Evolutionary conservation across 805 yeast genomes (phyloP).

Genomic region (Blastobotrys robertii): DNA sequence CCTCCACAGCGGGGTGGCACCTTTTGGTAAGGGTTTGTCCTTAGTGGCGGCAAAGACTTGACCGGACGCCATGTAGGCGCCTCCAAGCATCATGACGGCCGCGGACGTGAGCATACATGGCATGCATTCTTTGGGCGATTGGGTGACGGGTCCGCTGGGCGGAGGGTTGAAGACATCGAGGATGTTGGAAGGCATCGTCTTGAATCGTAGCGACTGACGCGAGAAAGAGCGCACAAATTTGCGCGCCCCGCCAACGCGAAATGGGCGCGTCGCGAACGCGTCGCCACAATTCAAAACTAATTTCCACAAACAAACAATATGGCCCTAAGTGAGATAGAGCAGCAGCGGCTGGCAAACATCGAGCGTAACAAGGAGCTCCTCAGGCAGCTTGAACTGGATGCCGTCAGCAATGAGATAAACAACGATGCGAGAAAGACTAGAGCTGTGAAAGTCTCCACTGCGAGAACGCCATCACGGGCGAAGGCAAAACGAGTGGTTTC

Average conservation of each 20-base stretch:
- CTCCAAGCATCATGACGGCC: conserved; percentile 47
- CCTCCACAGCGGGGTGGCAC: conserved; percentile 38
- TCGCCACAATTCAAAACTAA: neutral
- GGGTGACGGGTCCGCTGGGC: conserved; percentile 18
- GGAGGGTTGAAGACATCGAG: conserved; percentile 18
- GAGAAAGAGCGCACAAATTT: neutral
- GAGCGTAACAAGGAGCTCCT: conserved; percentile 72
- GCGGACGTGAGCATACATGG: conserved; percentile 65
- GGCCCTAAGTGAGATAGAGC: conserved; percentile 24
- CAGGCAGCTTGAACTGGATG: conserved; percentile 56
- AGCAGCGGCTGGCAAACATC: conserved; percentile 35
- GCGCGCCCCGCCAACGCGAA: neutral
- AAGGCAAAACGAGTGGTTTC: conserved; percentile 21
- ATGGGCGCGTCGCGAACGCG: neutral
- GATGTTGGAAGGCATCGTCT: too few relatives aligned
- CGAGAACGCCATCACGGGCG: conserved; percentile 10
- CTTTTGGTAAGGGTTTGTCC: conserved; percentile 27
- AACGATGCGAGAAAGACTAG: conserved; percentile 28
- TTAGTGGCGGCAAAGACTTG: conserved; percentile 33
- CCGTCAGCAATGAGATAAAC: conserved; percentile 44
- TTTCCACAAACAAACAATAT: conserved; percentile 5
- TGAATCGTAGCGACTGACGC: too few relatives aligned
- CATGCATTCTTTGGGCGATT: conserved; percentile 47
- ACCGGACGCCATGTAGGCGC: conserved; percentile 52
- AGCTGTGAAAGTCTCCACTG: conserved; percentile 15